Percentiles rank a stretch among this genome's conserved stretches.
Evolutionary conservation across 306 rosid species (phyloP).

Genomic region (Ziziphus jujuba): DNA sequence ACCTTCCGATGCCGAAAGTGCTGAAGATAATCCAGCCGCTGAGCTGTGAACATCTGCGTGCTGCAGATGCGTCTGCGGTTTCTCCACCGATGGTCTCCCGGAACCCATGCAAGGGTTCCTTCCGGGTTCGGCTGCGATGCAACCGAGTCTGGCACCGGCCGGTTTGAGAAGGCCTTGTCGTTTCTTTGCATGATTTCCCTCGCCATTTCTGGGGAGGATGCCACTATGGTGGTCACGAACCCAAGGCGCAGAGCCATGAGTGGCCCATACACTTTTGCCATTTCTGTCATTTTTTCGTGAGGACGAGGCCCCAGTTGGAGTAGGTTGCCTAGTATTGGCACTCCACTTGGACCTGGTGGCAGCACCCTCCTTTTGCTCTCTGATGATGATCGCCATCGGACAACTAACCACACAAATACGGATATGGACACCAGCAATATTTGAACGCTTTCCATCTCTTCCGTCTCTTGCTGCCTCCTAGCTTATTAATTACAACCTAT

Average conservation of each 20-base stretch:
- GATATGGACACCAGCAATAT: too few relatives aligned
- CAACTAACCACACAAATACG: too few relatives aligned
- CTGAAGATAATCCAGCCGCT: constrained; percentile 48
- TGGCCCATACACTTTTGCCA: constrained; percentile 46
- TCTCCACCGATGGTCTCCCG: constrained; percentile 46
- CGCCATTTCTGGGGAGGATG: constrained; percentile 32
- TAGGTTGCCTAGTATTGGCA: constrained; percentile 57
- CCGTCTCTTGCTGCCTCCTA: too few relatives aligned
- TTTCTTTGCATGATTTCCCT: constrained; percentile 30
- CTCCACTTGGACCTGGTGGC: constrained; percentile 54
- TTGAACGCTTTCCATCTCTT: too few relatives aligned
- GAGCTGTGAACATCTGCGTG: constrained; percentile 41
- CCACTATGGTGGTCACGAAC: constrained; percentile 31
- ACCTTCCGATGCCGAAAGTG: constrained; percentile 49
- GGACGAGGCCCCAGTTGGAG: constrained; percentile 51
- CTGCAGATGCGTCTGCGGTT: constrained; percentile 56
- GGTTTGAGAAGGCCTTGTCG: constrained; percentile 26
- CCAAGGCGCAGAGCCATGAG: constrained; percentile 57
- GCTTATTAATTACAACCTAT: too few relatives aligned
- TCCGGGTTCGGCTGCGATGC: constrained; percentile 52
- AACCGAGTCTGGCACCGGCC: constrained; percentile 43
- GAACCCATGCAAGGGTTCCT: constrained; percentile 61
- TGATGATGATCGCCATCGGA: too few relatives aligned
- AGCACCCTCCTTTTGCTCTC: not conserved
- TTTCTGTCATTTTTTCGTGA: too few relatives aligned